Conservation (phyloP, 768 basidiomycete genomes). For the Phlebiopsis gigantea region DNA sequence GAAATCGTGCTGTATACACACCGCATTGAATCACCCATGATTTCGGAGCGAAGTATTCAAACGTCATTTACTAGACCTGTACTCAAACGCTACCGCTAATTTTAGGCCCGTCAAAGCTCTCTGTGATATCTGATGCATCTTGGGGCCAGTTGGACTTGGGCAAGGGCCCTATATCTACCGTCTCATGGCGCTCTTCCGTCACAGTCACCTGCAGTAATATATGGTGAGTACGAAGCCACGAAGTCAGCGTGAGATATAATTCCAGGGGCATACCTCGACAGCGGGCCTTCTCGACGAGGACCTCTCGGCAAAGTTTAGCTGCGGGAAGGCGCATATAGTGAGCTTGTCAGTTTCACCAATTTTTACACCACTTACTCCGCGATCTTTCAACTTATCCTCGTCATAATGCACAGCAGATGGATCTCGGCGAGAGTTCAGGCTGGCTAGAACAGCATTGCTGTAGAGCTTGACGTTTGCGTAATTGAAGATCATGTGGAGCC, state of each 20-base stretch:
- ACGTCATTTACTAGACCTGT: too few species aligned
- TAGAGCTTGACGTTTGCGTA: slow-evolving; percentile 8
- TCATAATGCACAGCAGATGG: not conserved
- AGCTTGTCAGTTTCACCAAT: not conserved
- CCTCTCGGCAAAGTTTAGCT: not conserved
- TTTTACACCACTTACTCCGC: not conserved
- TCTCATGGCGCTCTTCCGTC: slow-evolving; percentile 12
- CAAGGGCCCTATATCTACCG: not conserved
- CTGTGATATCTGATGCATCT: not conserved
- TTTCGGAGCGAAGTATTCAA: too few species aligned
- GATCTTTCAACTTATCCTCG: not conserved
- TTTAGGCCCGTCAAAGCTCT: not conserved
- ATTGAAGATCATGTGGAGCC: slow-evolving; percentile 11
- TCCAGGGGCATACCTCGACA: not conserved
- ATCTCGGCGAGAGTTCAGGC: slow-evolving; percentile 10
- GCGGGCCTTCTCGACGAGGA: not conserved
- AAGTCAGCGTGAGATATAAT: not conserved
- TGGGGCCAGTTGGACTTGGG: not conserved
- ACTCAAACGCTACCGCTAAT: not conserved
- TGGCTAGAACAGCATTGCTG: slow-evolving; percentile 11
- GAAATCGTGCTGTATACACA: too few species aligned
- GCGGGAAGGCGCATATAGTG: not conserved
- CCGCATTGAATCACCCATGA: too few species aligned
- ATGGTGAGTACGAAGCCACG: not conserved
- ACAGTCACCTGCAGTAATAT: slow-evolving; percentile 4